Conservation (phyloP, 257 asterid genomes). For the Linderniella brevidens region DNA sequence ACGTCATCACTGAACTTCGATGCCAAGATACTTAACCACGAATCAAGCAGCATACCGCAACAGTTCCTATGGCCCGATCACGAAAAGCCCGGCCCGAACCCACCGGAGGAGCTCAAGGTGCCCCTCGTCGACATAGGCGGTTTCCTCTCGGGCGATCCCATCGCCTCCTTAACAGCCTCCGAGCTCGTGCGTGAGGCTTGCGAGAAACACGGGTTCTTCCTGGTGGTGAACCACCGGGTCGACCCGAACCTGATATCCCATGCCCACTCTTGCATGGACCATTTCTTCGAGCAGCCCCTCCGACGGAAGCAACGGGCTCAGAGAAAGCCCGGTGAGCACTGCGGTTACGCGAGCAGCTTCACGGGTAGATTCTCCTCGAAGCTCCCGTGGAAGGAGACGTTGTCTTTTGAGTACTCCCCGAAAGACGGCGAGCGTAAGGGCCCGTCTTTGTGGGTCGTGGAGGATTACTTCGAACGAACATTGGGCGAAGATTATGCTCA, state of each 20-base stretch:
- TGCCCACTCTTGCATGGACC: slow-evolving; percentile 57
- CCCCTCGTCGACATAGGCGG: slow-evolving; percentile 56
- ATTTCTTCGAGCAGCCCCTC: slow-evolving; percentile 46
- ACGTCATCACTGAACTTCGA: no score
- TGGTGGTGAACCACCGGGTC: slow-evolving; percentile 65
- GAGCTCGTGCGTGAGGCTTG: slow-evolving; percentile 58
- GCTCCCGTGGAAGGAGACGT: slow-evolving; percentile 94
- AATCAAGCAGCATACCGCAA: slow-evolving; percentile 24
- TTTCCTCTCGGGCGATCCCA: slow-evolving; percentile 48
- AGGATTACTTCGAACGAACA: slow-evolving; percentile 32
- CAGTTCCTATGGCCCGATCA: slow-evolving; percentile 88
- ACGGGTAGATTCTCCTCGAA: slow-evolving; percentile 73
- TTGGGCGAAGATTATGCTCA: slow-evolving; percentile 31
- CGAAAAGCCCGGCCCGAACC: slow-evolving; percentile 36
- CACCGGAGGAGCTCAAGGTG: slow-evolving; percentile 31
- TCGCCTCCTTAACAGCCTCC: slow-evolving; percentile 29
- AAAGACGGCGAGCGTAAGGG: no score
- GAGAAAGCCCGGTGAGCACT: slow-evolving; percentile 57
- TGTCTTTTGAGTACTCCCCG: slow-evolving; percentile 51
- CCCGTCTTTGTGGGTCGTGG: slow-evolving; percentile 38
- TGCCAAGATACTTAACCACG: no score
- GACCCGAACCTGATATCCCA: slow-evolving; percentile 15
- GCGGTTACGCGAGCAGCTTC: slow-evolving; percentile 90
- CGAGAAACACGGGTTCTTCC: slow-evolving; percentile 52
- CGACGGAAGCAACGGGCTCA: slow-evolving; percentile 46